These are phyloP conservation scores for Thuja plicata DNA, from an alignment of 83 land plant genomes.

Conservation along the genomic window DNA sequence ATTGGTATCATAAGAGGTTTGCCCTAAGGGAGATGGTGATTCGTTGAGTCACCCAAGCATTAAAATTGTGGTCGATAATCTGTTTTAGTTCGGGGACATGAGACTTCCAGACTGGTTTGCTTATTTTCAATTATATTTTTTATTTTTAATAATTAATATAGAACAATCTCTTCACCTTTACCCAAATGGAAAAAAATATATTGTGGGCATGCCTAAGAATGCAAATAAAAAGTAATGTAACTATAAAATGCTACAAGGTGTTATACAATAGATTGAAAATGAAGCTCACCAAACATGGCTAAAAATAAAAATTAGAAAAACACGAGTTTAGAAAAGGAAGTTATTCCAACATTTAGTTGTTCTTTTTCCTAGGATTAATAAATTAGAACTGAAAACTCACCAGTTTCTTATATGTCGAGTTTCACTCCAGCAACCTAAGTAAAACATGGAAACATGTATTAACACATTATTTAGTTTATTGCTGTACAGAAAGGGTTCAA, in stretches of 20 bases:
- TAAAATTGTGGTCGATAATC: no score
- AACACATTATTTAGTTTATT: neutral
- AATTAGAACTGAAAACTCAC: constrained; percentile 16
- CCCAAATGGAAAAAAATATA: neutral
- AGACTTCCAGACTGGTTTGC: no score
- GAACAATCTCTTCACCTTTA: no score
- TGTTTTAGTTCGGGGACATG: no score
- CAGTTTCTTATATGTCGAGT: constrained; percentile 38
- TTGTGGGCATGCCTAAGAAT: neutral
- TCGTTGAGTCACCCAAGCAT: no score
- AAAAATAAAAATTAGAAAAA: neutral
- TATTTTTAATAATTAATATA: no score
- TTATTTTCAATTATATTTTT: no score
- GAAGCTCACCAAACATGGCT: neutral
- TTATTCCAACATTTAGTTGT: neutral
- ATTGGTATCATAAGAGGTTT: no score
- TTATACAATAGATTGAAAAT: neutral
- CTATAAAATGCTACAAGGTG: neutral
- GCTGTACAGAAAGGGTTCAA: neutral
- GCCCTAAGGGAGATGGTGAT: no score
- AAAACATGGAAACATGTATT: neutral
- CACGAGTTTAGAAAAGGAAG: neutral
- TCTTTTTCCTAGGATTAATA: no score
- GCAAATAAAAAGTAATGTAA: neutral
- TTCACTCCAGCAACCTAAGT: constrained; percentile 27